These are phyloP conservation scores for Bjerkandera adusta DNA, from an alignment of 1,284 basidiomycete genomes.

Conservation along the genomic window DNA sequence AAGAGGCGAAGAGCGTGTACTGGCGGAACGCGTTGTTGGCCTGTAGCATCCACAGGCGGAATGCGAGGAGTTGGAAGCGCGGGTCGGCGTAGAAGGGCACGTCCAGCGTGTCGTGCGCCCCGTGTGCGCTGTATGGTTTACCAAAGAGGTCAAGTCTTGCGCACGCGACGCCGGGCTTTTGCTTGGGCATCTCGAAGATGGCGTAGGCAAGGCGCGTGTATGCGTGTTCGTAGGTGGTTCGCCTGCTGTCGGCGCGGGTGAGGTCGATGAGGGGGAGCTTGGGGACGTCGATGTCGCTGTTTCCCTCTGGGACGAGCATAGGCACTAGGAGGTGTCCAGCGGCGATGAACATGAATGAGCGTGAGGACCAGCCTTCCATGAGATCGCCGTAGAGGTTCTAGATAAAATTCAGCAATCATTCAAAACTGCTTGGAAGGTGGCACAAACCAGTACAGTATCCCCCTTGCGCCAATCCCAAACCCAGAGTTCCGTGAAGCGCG, in stretches of 20 bases:
- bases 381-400: constrained; percentile 1
- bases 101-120: not conserved
- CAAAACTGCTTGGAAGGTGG: not conserved
- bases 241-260: not conserved
- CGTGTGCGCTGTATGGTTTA: not conserved
- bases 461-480: constrained; percentile 3
- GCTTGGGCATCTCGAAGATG: not conserved
- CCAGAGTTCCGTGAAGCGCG: constrained; percentile 1
- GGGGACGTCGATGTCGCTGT: not conserved
- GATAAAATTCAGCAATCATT: not conserved
- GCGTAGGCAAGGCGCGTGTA: not conserved
- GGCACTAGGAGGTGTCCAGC: not conserved
- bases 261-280: not conserved
- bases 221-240: constrained; percentile 1
- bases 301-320: not conserved
- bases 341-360: constrained; percentile 4
- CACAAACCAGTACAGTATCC: not conserved
- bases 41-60: not conserved
- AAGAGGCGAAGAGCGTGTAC: constrained; percentile 1
- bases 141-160: constrained; percentile 3
- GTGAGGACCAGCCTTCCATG: not conserved
- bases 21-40: not conserved
- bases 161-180: not conserved
- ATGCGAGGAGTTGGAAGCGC: not conserved
- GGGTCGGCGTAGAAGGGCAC: not conserved